Evolutionary conservation across 495 filamentous ascomycete species (phyloP).

Genomic region (Penicillium cinerascens): DNA sequence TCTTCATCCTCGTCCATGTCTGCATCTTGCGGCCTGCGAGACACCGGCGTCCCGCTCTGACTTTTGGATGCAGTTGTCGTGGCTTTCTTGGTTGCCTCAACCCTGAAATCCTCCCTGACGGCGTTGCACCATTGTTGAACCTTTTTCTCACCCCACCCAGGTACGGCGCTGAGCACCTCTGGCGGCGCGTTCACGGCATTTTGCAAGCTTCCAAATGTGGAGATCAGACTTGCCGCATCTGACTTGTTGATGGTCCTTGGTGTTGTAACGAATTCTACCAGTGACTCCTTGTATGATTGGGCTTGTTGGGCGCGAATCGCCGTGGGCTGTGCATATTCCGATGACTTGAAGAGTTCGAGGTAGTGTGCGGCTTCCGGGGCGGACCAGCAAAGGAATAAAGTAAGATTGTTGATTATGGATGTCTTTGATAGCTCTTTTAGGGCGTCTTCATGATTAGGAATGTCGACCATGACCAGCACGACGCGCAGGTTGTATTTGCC

Average conservation of each 20-base stretch:
- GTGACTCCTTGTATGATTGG: constrained; percentile 74
- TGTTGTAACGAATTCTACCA: constrained; percentile 91
- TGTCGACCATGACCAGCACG: constrained; percentile 88
- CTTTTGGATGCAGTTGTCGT: constrained; percentile 25
- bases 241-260: constrained; percentile 91
- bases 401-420: constrained; percentile 85
- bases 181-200: constrained; percentile 82
- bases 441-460: constrained; percentile 75
- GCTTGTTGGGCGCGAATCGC: constrained; percentile 80
- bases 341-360: constrained; percentile 89
- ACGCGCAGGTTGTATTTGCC: constrained; percentile 82
- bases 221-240: constrained; percentile 82
- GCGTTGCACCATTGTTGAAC: constrained; percentile 76
- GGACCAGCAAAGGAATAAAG: constrained; percentile 88
- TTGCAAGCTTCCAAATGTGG: constrained; percentile 80
- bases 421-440: constrained; percentile 85
- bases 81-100: constrained; percentile 62
- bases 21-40: constrained; percentile 34
- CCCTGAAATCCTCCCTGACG: constrained; percentile 79
- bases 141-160: constrained; percentile 95
- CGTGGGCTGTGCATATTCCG: constrained; percentile 76
- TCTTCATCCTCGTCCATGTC: constrained; percentile 25
- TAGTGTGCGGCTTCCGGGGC: constrained; percentile 90
- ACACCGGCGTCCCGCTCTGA: neutral
- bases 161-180: constrained; percentile 76